Base-by-base conservation (phyloP, 1,284 basidiomycete genomes). In the Moesziomyces antarcticus region DNA sequence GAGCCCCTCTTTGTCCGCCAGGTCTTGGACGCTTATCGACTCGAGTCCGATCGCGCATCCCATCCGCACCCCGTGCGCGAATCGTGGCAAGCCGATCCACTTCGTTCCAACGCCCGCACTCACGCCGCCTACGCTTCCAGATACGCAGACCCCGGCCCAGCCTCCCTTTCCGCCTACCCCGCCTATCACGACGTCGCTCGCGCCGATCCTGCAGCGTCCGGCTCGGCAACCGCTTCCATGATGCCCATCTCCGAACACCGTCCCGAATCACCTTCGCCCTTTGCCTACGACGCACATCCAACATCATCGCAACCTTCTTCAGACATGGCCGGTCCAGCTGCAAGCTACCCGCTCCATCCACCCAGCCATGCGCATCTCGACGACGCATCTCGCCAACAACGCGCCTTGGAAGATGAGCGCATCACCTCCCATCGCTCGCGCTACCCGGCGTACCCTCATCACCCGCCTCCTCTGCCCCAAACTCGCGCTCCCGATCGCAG, bases 261-360 rank as follows among this genome's bases (percentile, higher is more conserved):
- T 3, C 40, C 48, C 25, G 56, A 59, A 20, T 73, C 70, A 14
- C 70, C 70, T 30, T 73, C 70, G 7, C 70, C 70, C 1, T 73
- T 73, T 21, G 70, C 70, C 1, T 73, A 59, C 35, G 70, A 73
- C 44, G 60, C 70, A 2, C 35, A 51, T 14, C 64, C 64, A 2
- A 51, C 50, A 14, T 13, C 54, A 7, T 63, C 70, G 1, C 56
- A 60, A 4, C 24, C 37, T 13, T 16, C 54, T 3, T 30, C 40
- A 30, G 52, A 54, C 20, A n/a, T 40, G 24, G 21, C 16, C 20
- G 48, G 20, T 3, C 30, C 30, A 13, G 30, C 24, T 27, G 11
- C 33, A 11, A 35, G 27, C 42, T 45, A 11, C n/a, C 24, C 40
- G n/a, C n/a, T 18, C 7, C 52, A 56, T 8, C 27, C 49, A 35